These are phyloP conservation scores for Clitopilus passeckerianus DNA, from an alignment of 768 basidiomycete genomes.

Conservation along the genomic window DNA sequence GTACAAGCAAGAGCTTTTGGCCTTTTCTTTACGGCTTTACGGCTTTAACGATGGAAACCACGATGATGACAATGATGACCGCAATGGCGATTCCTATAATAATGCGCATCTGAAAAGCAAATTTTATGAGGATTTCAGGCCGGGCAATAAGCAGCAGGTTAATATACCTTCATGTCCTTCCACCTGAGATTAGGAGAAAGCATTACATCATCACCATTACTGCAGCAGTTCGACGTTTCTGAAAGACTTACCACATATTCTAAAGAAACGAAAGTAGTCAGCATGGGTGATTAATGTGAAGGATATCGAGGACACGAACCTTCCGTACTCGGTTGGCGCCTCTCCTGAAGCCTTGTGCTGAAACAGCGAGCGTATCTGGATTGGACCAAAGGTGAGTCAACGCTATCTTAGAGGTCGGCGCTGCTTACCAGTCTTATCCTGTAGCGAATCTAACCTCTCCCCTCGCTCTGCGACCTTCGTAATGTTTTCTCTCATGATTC, in stretches of 20 bases:
- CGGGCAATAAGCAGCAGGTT: background rate
- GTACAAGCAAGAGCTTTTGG: background rate
- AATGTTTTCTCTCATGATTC: constrained; percentile 98
- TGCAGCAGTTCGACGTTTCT: background rate
- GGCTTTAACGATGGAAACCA: constrained; percentile 91
- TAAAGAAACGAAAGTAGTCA: constrained; percentile 20
- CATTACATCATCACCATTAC: constrained; percentile 7
- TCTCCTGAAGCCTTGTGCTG: constrained; percentile 97
- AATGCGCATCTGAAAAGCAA: constrained; percentile 75
- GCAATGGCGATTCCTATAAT: constrained; percentile 89
- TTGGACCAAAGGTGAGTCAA: constrained; percentile 2
- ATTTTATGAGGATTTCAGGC: background rate
- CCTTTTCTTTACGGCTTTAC: constrained; percentile 28
- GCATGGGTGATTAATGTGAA: background rate
- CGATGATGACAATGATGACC: constrained; percentile 92
- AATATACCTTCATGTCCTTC: constrained; percentile 92
- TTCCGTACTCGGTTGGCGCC: constrained; percentile 98
- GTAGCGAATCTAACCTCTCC: constrained; percentile 87
- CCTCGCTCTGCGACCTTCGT: constrained; percentile 93
- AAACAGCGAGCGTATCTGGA: constrained; percentile 91
- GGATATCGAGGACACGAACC: constrained; percentile 40
- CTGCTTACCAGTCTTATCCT: constrained; percentile 96
- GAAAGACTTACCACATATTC: constrained; percentile 83
- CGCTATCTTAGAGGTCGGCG: background rate
- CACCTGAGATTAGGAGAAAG: constrained; percentile 49